Evolutionary conservation across 805 yeast genomes (phyloP), one percentile per base, ranked within the genome.

Genomic region (Nakazawaea ernobii): DNA sequence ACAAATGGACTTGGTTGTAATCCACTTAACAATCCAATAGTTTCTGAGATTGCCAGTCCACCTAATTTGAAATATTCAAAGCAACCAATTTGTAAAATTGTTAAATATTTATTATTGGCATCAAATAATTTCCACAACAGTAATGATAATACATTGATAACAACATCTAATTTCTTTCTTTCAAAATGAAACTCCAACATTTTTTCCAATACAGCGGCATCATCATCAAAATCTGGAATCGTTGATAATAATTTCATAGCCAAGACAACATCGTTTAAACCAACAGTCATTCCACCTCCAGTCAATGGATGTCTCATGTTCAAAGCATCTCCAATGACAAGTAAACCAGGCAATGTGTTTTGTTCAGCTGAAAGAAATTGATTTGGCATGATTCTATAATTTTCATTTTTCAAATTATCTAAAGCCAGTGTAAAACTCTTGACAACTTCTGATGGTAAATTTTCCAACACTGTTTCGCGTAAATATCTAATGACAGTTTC

Each of bases 201-300:
- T 56, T 77, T 80, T 46, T 73, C 75, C 20, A 75, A 59, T 17
- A 94, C 79, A 5, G 67, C 57, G 13, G 67, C 76, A 55, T 82
- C 74, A 60, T 90, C 84, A 26, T 60, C 60, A 42, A 94, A 73
- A 45, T 76, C 79, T 6, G 73, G 74, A 10, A 80, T 76, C 45
- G 74, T 58, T 8, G 79, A 71, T 45, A 94, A 70, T 35, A 86
- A 66, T 55, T 77, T 74, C 15, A 86, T 80, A 40, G 90, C 71
- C 32, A 86, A 61, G 0, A 76, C 84, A 4, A 88, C 86, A 65
- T 94, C 99, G 60, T 82, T 86, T 51, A 94, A 70, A 2, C 97
- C 97, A 38, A 94, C 99, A 26, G 98, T 90, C 99, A 94, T 94
- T 52, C 99, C 99, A 53, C 99, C 99, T 45, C 99, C 99, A 1